A percentile compares a stretch with the other conserved stretches of the same genome.
phyloP scores from a whole-genome alignment of 1,284 basidiomycete species.

The Athelia psychrophila region DNA sequence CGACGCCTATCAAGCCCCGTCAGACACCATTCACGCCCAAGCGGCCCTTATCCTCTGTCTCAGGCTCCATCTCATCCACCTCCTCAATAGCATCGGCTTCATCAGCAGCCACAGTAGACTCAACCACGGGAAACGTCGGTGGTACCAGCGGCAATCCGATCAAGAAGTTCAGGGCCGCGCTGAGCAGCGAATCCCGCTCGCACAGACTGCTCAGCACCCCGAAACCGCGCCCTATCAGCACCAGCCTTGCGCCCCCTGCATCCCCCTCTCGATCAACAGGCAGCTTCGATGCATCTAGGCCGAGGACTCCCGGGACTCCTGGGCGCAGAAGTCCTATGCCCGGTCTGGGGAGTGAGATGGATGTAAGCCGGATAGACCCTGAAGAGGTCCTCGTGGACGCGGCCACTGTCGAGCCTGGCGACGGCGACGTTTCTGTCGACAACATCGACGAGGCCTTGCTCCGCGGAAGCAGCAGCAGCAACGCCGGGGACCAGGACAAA shows the following conservation, averaged over 20 bases:
- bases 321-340: slow-evolving; percentile 39
- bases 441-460: slow-evolving; percentile 60
- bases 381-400: slow-evolving; percentile 75
- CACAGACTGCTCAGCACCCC: slow-evolving; percentile 27
- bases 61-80: slow-evolving; percentile 7
- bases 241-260: slow-evolving; percentile 45
- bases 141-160: slow-evolving; percentile 37
- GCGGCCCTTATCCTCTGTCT: slow-evolving; percentile 39
- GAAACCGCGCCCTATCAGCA: slow-evolving; percentile 31
- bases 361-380: slow-evolving; percentile 70
- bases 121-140: too few relatives aligned
- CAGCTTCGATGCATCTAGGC: slow-evolving; percentile 35
- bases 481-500: slow-evolving; percentile 73
- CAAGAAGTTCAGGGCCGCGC: slow-evolving; percentile 66
- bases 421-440: slow-evolving; percentile 43
- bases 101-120: too few relatives aligned
- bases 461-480: slow-evolving; percentile 17
- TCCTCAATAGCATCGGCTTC: slow-evolving; percentile 29
- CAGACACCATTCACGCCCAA: slow-evolving; percentile 53
- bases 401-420: slow-evolving; percentile 63
- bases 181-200: slow-evolving; percentile 57
- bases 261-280: slow-evolving; percentile 57
- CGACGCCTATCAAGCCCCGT: neutral
- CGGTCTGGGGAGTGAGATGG: slow-evolving; percentile 68
- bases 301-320: slow-evolving; percentile 38